phyloP scores from a whole-genome alignment of 768 basidiomycete species.

The Amanita inopinata region DNA sequence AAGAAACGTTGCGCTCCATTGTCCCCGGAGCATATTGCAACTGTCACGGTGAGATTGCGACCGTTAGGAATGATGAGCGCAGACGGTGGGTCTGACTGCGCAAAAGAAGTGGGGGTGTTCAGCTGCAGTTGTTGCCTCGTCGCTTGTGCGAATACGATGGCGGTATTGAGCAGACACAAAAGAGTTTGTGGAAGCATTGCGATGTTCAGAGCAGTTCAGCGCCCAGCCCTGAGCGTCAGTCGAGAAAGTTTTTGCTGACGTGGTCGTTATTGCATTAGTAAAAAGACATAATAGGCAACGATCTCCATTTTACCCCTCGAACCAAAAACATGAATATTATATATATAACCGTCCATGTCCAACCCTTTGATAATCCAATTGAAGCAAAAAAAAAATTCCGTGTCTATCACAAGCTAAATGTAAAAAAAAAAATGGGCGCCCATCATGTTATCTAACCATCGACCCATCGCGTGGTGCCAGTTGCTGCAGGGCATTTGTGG shows the following conservation, averaged over 20 bases:
- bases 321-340: no score
- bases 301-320: no score
- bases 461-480: conserved; percentile 41
- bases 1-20: conserved; percentile 42
- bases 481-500: conserved; percentile 45
- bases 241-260: background rate
- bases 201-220: background rate
- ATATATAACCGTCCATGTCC: no score
- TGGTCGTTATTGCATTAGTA: background rate
- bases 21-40: conserved; percentile 36
- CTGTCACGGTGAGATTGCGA: conserved; percentile 30
- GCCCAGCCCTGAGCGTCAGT: no score
- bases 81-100: conserved; percentile 19
- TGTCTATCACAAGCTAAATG: background rate
- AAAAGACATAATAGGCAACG: no score
- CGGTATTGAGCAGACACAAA: conserved; percentile 23
- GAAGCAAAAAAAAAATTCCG: background rate
- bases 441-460: conserved; percentile 1
- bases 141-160: conserved; percentile 22
- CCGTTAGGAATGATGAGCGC: conserved; percentile 32
- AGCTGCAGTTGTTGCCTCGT: conserved; percentile 22
- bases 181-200: conserved; percentile 27
- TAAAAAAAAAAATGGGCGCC: background rate
- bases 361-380: no score
- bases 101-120: conserved; percentile 26